Evolutionary conservation across 2,329 filamentous ascomycete species (phyloP).

Genomic region (Ciborinia camelliae): DNA sequence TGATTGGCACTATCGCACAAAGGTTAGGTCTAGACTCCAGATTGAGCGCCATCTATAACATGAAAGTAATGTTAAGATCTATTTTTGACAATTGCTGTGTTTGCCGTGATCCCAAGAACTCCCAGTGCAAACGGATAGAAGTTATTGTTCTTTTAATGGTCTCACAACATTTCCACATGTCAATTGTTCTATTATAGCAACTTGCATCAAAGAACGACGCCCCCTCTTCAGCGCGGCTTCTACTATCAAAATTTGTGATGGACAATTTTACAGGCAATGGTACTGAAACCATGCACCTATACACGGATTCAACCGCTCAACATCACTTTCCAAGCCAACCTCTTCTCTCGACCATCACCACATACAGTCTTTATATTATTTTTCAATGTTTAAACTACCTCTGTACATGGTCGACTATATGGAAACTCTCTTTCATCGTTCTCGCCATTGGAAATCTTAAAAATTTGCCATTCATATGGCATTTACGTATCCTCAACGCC

Average conservation of each 20-base stretch:
- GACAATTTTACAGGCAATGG: conserved; percentile 7
- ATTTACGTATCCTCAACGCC: conserved; percentile 48
- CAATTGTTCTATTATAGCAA: conserved; percentile 24
- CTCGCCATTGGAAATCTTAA: conserved; percentile 54
- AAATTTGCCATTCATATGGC: conserved; percentile 58
- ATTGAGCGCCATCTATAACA: not conserved
- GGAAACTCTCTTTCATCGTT: conserved; percentile 31
- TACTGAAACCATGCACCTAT: not conserved
- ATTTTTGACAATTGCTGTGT: not conserved
- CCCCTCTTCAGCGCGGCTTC: not conserved
- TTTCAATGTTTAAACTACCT: not conserved
- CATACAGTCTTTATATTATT: not conserved
- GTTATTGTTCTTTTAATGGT: not conserved
- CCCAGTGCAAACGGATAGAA: not conserved
- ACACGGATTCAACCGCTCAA: not conserved
- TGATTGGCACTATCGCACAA: not conserved
- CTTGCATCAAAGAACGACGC: not conserved
- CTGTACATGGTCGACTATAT: not conserved
- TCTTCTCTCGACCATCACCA: not conserved
- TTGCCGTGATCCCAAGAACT: not conserved
- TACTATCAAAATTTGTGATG: not conserved
- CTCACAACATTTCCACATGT: conserved; percentile 1
- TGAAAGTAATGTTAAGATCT: not conserved
- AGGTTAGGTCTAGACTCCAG: no score
- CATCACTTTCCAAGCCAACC: not conserved